Base-by-base conservation (phyloP, 2,329 filamentous ascomycete genomes). In the Cladophialophora bantiana region DNA sequence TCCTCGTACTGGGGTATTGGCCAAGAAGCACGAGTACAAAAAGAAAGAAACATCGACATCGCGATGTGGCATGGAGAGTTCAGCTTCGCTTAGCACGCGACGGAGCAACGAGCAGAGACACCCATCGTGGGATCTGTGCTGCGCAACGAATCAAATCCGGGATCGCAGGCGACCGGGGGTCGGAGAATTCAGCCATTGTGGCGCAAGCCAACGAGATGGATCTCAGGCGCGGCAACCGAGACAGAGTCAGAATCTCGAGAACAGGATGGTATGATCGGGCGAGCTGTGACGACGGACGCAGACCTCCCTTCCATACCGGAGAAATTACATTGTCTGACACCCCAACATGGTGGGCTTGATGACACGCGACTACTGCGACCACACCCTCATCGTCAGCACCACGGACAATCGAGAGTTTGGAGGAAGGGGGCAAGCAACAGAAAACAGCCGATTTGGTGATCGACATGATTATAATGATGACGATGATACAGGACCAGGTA, bases 401-500 rank as follows among this genome's bases (percentile, higher is more conserved):
- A 26, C 45, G 45, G 45, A 12, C 18, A 26, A 26, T 3, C 45
- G 45, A 50, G 18, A 26, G 45, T 50, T 50, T 7, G 45, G 7
- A 10, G 45, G 45, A 50, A 50, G 7, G 20, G 45, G 7, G 10
- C 18, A 26, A 9, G 10, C 45, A 50, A 50, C 18, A 50, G 45
- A 50, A 50, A 10, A 20, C 45, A 18, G 18, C 45, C n/a, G 45
- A 50, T 50, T 50, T 20, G 45, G 7, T 6, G 18, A 9, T 12
- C 45, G 26, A 20, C 18, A 7, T 50, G 45, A 50, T 50, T 50
- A 50, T 50, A 20, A 50, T 7, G 45, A 50, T 7, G 5, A 50
- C 10, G 45, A 50, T 50, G 45, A 26, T 26, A 26, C 59, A 53
- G 18, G 12, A 54, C 26, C 18, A 59, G 38, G 45, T 40, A 36